Evolutionary conservation across 139 green algal genomes (phyloP).

Genomic region (Tetradesmus lagerheimii): DNA sequence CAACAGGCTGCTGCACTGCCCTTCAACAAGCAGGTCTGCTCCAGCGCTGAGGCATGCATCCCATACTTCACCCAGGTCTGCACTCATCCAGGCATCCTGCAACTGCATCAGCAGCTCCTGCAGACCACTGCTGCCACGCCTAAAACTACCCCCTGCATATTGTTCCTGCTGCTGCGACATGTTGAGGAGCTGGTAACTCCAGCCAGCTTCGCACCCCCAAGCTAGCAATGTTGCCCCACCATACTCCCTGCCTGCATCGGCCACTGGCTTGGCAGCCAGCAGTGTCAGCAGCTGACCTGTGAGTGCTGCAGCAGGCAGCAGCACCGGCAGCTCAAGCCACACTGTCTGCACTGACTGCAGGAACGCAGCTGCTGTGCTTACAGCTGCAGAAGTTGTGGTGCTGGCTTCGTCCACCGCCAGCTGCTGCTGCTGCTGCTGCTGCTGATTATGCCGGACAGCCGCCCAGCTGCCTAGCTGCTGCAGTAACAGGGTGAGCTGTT

Average conservation of each 20-base stretch:
- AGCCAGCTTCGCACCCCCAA: slow-evolving; percentile 31
- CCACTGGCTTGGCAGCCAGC: not conserved
- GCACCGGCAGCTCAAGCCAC: not conserved
- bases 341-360: slow-evolving; percentile 10
- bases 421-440: slow-evolving; percentile 7
- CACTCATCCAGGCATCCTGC: not conserved
- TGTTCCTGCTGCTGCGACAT: not conserved
- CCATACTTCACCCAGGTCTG: slow-evolving; percentile 11
- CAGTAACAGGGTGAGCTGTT: not conserved
- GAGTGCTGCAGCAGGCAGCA: slow-evolving; percentile 21
- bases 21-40: slow-evolving; percentile 4
- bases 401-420: not conserved
- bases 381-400: not conserved
- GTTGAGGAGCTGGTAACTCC: not conserved
- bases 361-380: not conserved
- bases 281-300: not conserved
- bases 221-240: not conserved
- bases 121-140: not conserved
- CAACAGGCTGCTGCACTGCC: not conserved
- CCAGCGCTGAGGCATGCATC: not conserved
- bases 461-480: not conserved
- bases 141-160: no score
- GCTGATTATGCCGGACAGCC: not conserved
- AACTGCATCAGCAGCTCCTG: not conserved
- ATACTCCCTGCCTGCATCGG: not conserved